A percentile compares a stretch with the other conserved stretches of the same genome.
phyloP scores from a whole-genome alignment of 225 moss, liverwort and hornwort genomes.

The Pseudisothecium myosuroides region DNA sequence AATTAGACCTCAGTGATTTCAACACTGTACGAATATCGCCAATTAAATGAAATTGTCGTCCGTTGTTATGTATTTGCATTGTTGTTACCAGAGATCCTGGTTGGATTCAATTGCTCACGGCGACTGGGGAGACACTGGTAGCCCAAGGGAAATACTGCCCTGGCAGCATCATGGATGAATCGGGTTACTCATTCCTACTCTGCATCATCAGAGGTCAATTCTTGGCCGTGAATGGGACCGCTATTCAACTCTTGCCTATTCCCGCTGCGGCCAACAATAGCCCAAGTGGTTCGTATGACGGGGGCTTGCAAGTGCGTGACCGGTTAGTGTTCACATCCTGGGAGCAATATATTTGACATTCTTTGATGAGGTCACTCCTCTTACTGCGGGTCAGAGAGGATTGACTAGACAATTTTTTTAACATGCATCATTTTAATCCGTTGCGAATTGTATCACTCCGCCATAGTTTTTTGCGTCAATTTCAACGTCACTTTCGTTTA shows the following conservation, averaged over 20 bases:
- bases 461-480: background rate
- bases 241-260: constrained; percentile 10
- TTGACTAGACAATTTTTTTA: background rate
- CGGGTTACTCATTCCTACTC: constrained; percentile 12
- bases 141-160: constrained; percentile 9
- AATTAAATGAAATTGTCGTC: background rate
- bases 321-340: background rate
- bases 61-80: background rate
- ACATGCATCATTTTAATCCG: background rate
- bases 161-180: background rate
- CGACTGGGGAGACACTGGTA: background rate
- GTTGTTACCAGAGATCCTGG: constrained; percentile 11
- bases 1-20: background rate
- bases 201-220: background rate
- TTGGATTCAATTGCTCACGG: constrained; percentile 8
- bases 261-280: background rate
- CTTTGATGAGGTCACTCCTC: background rate
- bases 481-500: background rate
- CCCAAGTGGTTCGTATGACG: background rate
- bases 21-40: background rate
- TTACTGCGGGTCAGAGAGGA: background rate
- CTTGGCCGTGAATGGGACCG: background rate
- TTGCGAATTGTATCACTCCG: background rate
- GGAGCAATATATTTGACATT: background rate
- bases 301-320: background rate